phyloP scores from a whole-genome alignment of 2,329 filamentous ascomycete species.

The Apiospora kogelbergensis region DNA sequence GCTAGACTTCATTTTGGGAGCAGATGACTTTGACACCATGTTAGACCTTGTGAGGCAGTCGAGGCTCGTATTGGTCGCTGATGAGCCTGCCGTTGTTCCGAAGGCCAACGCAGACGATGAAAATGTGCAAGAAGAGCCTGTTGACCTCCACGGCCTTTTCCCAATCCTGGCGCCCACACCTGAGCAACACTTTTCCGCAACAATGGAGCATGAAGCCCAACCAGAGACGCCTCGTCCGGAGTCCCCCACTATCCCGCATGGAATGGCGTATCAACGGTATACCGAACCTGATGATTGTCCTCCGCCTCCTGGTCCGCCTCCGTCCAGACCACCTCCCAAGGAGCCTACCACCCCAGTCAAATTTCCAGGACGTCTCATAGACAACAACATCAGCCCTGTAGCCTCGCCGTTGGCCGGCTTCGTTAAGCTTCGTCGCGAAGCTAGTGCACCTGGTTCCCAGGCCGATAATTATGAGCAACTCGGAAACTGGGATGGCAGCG shows the following conservation, averaged over 20 bases:
- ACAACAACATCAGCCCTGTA: too few species aligned
- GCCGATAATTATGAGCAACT: background rate
- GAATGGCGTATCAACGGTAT: background rate
- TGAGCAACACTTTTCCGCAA: background rate
- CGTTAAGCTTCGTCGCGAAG: background rate
- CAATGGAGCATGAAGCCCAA: background rate
- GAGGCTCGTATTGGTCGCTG: background rate
- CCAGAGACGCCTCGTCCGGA: background rate
- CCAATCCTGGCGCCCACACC: background rate
- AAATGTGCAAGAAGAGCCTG: background rate
- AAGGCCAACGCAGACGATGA: background rate
- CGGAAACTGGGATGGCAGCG: background rate
- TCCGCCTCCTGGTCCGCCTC: background rate
- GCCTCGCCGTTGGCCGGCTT: background rate
- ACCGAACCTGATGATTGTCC: background rate
- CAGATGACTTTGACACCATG: background rate
- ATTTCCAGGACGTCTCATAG: background rate
- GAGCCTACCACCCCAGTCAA: background rate
- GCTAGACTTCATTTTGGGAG: background rate
- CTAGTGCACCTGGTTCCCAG: background rate
- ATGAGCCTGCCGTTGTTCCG: background rate
- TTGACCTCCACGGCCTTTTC: background rate
- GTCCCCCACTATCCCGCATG: slow-evolving; percentile 5
- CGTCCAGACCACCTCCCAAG: background rate
- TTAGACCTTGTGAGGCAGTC: slow-evolving; percentile 3